Evolutionary conservation across 768 basidiomycete genomes (phyloP), one percentile per base, ranked within the genome.

Genomic region (Tricholoma flavovirens): DNA sequence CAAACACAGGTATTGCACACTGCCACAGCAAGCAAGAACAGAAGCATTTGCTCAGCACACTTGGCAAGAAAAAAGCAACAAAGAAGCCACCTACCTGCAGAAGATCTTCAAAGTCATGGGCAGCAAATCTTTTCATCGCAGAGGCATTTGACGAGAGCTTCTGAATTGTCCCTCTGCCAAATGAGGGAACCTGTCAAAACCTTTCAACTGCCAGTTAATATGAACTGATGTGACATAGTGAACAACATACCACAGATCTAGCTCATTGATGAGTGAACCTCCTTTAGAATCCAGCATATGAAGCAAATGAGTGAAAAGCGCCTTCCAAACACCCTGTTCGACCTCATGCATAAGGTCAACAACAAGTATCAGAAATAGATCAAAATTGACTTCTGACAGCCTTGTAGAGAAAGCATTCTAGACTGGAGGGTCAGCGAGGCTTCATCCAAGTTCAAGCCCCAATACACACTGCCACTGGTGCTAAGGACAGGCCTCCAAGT

Each of bases 311-410:
- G n/a, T n/a, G n/a, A n/a, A n/a, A n/a, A n/a, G n/a, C n/a, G n/a
- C n/a, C n/a, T n/a, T n/a, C n/a, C n/a, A n/a, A n/a, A n/a, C n/a
- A n/a, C 75, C 73, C 0, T 74, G 57, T 46, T 75, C 71, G 51
- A 73, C 59, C 56, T 76, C 74, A 53, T 76, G 75, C 60, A 77
- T 60, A 3, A 73, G 53, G 53, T 77, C 74, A 15, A 70, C 63
- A 0, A 69, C 67, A 0, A 73, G 56, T 32, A 72, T 57, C 5
- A n/a, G 21, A 49, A 66, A 71, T 2, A 71, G 43, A 30, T n/a
- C n/a, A n/a, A n/a, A n/a, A n/a, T n/a, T n/a, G n/a, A n/a, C n/a
- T n/a, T n/a, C n/a, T n/a, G n/a, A n/a, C n/a, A n/a, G n/a, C n/a
- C n/a, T n/a, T n/a, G n/a, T n/a, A n/a, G n/a, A n/a, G n/a, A n/a